These are phyloP conservation scores for Teratosphaeria gauchensis DNA, from an alignment of 2,329 filamentous ascomycete genomes.

Conservation along the genomic window DNA sequence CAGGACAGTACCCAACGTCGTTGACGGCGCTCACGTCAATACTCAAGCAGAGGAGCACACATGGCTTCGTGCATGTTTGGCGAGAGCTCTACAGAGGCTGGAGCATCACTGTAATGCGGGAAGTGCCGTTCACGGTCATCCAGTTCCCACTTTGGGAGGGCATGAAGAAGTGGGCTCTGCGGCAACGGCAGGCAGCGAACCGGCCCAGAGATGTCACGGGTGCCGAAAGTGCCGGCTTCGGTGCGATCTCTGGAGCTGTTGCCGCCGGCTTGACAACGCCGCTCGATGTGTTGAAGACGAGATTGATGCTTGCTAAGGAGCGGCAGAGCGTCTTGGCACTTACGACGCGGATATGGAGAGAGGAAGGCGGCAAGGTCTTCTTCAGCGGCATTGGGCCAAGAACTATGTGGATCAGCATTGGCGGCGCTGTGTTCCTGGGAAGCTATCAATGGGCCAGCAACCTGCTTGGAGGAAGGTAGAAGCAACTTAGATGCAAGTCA, in stretches of 20 bases:
- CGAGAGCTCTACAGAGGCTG: constrained; percentile 85
- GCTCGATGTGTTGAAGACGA: constrained; percentile 90
- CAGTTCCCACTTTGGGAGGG: constrained; percentile 97
- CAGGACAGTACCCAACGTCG: constrained; percentile 65
- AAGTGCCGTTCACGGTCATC: constrained; percentile 94
- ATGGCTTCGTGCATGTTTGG: constrained; percentile 51
- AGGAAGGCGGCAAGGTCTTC: constrained; percentile 58
- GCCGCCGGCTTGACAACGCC: constrained; percentile 86
- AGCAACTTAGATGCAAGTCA: not conserved
- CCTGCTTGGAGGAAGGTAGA: constrained; percentile 36
- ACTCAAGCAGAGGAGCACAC: constrained; percentile 31
- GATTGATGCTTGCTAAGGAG: constrained; percentile 80
- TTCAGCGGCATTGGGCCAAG: constrained; percentile 71
- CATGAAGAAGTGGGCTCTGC: constrained; percentile 63
- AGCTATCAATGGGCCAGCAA: constrained; percentile 88
- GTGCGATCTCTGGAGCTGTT: constrained; percentile 71
- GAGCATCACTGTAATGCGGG: constrained; percentile 83
- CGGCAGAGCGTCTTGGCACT: constrained; percentile 51
- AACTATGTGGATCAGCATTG: constrained; percentile 89
- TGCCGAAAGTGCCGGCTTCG: constrained; percentile 73
- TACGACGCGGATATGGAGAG: constrained; percentile 53
- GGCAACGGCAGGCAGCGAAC: constrained; percentile 17
- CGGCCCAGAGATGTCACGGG: constrained; percentile 50
- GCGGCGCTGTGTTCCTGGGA: constrained; percentile 87
- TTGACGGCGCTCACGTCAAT: constrained; percentile 62